phyloP scores from a whole-genome alignment of 140 eudicot genomes.

The Erigeron philadelphicus region DNA sequence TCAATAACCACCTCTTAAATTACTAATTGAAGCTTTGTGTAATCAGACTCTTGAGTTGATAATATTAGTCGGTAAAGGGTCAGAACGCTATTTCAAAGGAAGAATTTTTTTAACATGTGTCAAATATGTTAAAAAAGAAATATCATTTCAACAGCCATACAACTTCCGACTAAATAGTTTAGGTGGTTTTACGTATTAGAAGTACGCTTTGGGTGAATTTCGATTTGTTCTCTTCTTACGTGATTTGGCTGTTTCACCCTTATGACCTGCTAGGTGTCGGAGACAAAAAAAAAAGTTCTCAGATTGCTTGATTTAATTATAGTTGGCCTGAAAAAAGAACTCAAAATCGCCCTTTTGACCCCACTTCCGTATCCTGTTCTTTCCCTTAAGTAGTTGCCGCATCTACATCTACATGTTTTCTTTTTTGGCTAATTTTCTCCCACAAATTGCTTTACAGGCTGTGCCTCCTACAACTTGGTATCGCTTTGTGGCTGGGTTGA shows the following conservation, averaged over 20 bases:
- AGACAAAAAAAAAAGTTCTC: too few species aligned
- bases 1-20: not conserved
- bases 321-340: not conserved
- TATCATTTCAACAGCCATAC: not conserved
- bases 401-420: not conserved
- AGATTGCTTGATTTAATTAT: not conserved
- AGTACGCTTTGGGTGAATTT: not conserved
- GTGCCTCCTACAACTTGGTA: slow-evolving; percentile 92
- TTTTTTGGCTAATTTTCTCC: not conserved
- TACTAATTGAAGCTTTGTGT: not conserved
- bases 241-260: not conserved
- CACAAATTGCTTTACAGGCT: slow-evolving; percentile 40
- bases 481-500: slow-evolving; percentile 91
- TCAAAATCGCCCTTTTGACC: too few species aligned
- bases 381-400: too few species aligned
- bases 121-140: not conserved
- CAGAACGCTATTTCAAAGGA: not conserved
- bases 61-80: not conserved
- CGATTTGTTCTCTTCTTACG: not conserved
- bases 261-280: not conserved
- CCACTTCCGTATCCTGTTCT: too few species aligned
- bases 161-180: not conserved
- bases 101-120: not conserved
- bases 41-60: not conserved
- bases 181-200: not conserved